These are phyloP conservation scores for Aphanocladium album DNA, from an alignment of 2,329 filamentous ascomycete species.

Conservation along the genomic window DNA sequence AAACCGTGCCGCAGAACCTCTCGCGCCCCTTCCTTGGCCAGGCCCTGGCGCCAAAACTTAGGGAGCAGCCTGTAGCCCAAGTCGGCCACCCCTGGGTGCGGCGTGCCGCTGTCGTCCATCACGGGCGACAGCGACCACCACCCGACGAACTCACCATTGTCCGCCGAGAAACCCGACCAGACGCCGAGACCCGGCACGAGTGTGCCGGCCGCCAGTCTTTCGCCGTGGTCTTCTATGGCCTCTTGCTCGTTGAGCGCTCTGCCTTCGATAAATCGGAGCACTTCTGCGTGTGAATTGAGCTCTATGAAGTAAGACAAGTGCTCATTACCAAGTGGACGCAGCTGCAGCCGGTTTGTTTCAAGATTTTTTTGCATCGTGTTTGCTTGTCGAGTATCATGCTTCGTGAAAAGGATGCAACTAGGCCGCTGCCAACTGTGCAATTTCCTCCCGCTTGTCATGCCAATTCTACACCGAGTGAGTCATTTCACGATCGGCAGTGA, in stretches of 20 bases:
- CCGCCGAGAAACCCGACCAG: background rate
- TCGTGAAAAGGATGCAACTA: no score
- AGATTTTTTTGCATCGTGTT: no score
- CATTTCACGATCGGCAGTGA: background rate
- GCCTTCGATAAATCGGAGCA: background rate
- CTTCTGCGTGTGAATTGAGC: background rate
- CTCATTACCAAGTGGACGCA: background rate
- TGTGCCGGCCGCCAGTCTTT: background rate
- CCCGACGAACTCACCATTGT: conserved; percentile 24
- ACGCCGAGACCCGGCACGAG: background rate
- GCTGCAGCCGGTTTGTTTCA: background rate
- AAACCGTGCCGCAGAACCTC: conserved; percentile 26
- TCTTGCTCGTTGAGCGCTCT: background rate
- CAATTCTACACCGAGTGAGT: no score
- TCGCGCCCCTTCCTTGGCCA: conserved; percentile 26
- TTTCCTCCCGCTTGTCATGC: no score
- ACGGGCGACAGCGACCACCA: conserved; percentile 25
- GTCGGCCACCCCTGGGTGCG: conserved; percentile 13
- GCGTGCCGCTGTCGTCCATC: conserved; percentile 13
- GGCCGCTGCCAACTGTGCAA: no score
- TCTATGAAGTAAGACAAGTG: background rate
- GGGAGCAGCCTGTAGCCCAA: conserved; percentile 25
- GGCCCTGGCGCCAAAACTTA: conserved; percentile 26
- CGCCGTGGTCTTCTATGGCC: background rate
- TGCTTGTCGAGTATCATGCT: no score